Evolutionary conservation across 768 basidiomycete genomes (phyloP), one percentile per base, ranked within the genome.

Genomic region (Auricularia sp.): DNA sequence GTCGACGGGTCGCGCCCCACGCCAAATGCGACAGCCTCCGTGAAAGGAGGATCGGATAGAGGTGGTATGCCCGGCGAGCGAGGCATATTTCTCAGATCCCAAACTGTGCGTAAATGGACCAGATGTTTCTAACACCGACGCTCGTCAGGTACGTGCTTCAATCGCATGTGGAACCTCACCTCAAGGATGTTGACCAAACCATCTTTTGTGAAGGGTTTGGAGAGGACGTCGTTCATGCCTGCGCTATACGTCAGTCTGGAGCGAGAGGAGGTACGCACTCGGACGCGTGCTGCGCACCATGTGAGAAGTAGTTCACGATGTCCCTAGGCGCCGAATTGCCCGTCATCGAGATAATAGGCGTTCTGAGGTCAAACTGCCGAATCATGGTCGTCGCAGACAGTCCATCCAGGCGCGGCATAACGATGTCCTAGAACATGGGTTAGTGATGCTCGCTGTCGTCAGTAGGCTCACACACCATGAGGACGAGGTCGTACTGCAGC

Each of bases 301-400:
- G 87, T 34, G 87, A 87, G 73, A 88, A 90, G 71, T 95, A 96
- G 7, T 87, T 90, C 85, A 95, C 86, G 66, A 96, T 88, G 74
- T 96, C 90, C 75, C 89, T 88, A 34, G 94, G 93, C 70, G 92
- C 29, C 63, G 91, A 92, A 74, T 94, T 96, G 71, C 87, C 88
- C 62, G 95, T 98, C 96, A 98, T 98, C 29, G 93, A 95, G 68
- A 98, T 97, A 73, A 98, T 98, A 5, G 96, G 96, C 53, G 95
- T 97, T 78, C 87, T 88, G 64, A 87, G 85, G 77, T 98, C 94
- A 72, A 98, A 98, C 76, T 94, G 91, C 18, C 96, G 82, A 68
- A 98, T 97, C 70, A 98, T 75, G 64, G 87, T 92, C 44, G 96
- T 98, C 11, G 96, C 96, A 2, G 88, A 87, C 33, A 94, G 86